A percentile compares a stretch with the other conserved stretches of the same genome.
Conservation (phyloP, 306 rosid genomes). For the Corylus heterophylla region DNA sequence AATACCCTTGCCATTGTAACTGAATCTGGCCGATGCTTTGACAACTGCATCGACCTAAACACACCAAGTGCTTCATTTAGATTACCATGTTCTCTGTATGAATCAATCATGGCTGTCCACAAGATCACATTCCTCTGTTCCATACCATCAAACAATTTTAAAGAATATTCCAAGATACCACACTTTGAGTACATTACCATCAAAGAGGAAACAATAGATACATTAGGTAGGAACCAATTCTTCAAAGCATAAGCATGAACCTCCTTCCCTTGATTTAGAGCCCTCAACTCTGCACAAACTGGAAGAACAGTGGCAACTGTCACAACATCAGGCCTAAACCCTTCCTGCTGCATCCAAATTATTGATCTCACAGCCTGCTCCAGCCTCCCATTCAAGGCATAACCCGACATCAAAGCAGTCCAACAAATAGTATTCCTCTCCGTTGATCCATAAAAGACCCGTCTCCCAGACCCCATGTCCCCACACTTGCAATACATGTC, state of each 20-base stretch:
- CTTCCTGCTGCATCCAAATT: conserved; percentile 95
- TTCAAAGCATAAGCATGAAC: conserved; percentile 77
- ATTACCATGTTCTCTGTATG: conserved; percentile 45
- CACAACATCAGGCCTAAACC: conserved; percentile 70
- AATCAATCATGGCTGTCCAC: conserved; percentile 87
- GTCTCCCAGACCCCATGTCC: conserved; percentile 62
- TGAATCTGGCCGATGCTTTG: conserved; percentile 68
- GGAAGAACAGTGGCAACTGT: conserved; percentile 75
- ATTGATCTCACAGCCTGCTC: conserved; percentile 77
- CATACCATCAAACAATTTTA: conserved; percentile 49
- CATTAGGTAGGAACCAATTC: conserved; percentile 66
- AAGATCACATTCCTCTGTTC: conserved; percentile 60
- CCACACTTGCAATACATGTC: conserved; percentile 92
- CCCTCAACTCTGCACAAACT: conserved; percentile 72
- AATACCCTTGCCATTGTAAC: conserved; percentile 64
- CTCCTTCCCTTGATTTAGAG: conserved; percentile 66
- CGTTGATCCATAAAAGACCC: conserved; percentile 56
- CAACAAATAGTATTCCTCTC: conserved; percentile 81
- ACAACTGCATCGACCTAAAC: conserved; percentile 63
- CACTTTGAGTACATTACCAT: conserved; percentile 83
- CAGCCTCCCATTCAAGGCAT: conserved; percentile 62
- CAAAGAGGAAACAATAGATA: conserved; percentile 58
- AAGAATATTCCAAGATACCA: conserved; percentile 52
- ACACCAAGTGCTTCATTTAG: conserved; percentile 52
- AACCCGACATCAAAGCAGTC: conserved; percentile 85